Conservation (phyloP, 2,329 filamentous ascomycete genomes). For the Westerdykella sp. region DNA sequence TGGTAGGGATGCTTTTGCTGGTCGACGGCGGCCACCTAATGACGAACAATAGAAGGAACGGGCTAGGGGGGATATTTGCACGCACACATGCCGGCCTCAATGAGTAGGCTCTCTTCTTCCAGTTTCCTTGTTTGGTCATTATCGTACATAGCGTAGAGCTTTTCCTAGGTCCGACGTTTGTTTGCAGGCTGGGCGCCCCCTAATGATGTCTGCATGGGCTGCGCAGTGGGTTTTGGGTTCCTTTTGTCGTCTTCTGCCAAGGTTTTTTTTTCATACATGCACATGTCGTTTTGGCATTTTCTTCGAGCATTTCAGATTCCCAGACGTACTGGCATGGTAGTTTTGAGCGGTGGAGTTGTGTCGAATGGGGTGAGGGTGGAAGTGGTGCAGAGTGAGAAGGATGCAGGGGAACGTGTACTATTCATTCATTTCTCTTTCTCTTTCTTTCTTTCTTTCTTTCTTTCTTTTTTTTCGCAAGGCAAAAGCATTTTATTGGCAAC, state of each 20-base stretch:
- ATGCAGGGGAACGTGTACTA: too few relatives aligned
- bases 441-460: too few relatives aligned
- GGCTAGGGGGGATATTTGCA: constrained; percentile 22
- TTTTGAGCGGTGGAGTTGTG: too few relatives aligned
- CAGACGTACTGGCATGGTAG: too few relatives aligned
- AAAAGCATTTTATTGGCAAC: too few relatives aligned
- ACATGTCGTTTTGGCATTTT: constrained; percentile 23
- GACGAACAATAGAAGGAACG: constrained; percentile 34
- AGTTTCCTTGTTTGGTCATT: constrained; percentile 22
- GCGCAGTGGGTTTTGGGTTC: constrained; percentile 22
- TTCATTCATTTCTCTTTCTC: too few relatives aligned
- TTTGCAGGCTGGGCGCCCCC: constrained; percentile 25
- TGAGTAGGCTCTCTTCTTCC: constrained; percentile 15
- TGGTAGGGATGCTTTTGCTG: constrained; percentile 15
- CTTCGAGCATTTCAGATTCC: not conserved
- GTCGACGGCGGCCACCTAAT: constrained; percentile 28
- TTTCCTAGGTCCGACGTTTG: constrained; percentile 20
- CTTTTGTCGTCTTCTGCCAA: not conserved
- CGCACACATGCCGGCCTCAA: constrained; percentile 27
- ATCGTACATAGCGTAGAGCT: constrained; percentile 38
- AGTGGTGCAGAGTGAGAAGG: too few relatives aligned
- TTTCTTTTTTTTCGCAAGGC: too few relatives aligned
- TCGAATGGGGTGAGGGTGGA: too few relatives aligned
- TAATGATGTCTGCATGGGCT: constrained; percentile 35
- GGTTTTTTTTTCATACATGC: constrained; percentile 28